These are phyloP conservation scores for Dunaliella primolecta DNA, from an alignment of 139 green algal species.

Conservation along the genomic window DNA sequence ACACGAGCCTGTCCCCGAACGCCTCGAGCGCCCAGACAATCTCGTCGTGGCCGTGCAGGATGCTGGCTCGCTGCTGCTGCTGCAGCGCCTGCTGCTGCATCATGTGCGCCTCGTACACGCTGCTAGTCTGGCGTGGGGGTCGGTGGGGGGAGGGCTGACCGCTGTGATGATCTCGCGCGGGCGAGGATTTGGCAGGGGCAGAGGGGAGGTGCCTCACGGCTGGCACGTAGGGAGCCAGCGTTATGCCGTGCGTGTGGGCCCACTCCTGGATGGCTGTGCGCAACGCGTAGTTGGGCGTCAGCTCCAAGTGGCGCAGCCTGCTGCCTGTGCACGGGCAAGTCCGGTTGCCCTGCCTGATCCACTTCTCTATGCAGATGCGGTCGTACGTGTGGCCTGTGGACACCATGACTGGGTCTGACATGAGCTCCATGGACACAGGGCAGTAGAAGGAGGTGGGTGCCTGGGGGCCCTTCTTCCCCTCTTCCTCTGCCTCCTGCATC, in stretches of 20 bases:
- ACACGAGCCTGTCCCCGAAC: conserved; percentile 68
- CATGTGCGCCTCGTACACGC: neutral
- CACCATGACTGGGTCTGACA: conserved; percentile 91
- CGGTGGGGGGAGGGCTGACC: neutral
- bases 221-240: conserved; percentile 25
- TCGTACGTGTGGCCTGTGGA: conserved; percentile 94
- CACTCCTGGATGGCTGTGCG: conserved; percentile 87
- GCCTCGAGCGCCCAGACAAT: conserved; percentile 94
- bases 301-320: conserved; percentile 83
- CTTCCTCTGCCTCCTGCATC: neutral
- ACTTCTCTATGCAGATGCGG: conserved; percentile 82
- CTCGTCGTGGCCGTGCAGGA: conserved; percentile 83
- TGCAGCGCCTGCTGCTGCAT: neutral
- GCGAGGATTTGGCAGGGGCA: neutral
- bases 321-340: conserved; percentile 91
- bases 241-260: conserved; percentile 59
- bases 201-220: neutral
- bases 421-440: conserved; percentile 89
- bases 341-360: conserved; percentile 81
- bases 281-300: conserved; percentile 90
- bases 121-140: neutral
- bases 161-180: neutral
- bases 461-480: neutral
- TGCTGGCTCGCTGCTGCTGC: neutral
- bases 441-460: conserved; percentile 70